Percentiles rank a stretch among this genome's conserved stretches.
Evolutionary conservation across 148 eudicot species (phyloP).

Genomic region (Pharnaceum exiguum): DNA sequence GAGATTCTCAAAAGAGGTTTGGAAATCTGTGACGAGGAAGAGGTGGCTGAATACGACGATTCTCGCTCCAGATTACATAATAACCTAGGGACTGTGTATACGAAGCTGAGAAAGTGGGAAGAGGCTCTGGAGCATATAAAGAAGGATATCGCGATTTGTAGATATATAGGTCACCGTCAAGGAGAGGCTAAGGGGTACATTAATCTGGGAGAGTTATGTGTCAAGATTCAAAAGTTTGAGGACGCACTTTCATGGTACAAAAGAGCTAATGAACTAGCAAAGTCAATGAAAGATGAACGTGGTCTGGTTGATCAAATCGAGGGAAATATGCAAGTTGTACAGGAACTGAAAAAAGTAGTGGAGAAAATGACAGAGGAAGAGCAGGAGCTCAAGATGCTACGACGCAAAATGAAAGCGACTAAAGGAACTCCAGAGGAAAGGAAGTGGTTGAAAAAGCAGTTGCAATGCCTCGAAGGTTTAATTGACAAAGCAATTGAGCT

Average conservation of each 20-base stretch:
- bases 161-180: constrained; percentile 61
- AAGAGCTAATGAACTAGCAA: constrained; percentile 72
- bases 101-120: constrained; percentile 70
- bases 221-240: constrained; percentile 63
- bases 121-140: constrained; percentile 61
- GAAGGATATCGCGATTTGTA: constrained; percentile 73
- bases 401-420: constrained; percentile 38
- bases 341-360: constrained; percentile 48
- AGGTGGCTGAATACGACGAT: constrained; percentile 65
- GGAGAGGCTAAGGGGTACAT: constrained; percentile 98
- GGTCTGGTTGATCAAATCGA: constrained; percentile 54
- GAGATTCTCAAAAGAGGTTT: constrained; percentile 62
- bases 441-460: constrained; percentile 55
- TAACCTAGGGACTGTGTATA: constrained; percentile 81
- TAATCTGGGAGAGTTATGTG: constrained; percentile 76
- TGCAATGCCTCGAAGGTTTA: constrained; percentile 65
- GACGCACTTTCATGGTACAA: constrained; percentile 71
- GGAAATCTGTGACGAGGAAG: constrained; percentile 86
- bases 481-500: constrained; percentile 61
- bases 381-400: constrained; percentile 69
- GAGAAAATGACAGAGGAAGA: constrained; percentile 61
- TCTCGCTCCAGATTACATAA: constrained; percentile 86
- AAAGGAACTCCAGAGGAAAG: constrained; percentile 63
- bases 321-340: constrained; percentile 58
- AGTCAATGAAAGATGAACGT: constrained; percentile 82